These are phyloP conservation scores for Phaseolus coccineus DNA, from an alignment of 331 rosid genomes.

Conservation along the genomic window DNA sequence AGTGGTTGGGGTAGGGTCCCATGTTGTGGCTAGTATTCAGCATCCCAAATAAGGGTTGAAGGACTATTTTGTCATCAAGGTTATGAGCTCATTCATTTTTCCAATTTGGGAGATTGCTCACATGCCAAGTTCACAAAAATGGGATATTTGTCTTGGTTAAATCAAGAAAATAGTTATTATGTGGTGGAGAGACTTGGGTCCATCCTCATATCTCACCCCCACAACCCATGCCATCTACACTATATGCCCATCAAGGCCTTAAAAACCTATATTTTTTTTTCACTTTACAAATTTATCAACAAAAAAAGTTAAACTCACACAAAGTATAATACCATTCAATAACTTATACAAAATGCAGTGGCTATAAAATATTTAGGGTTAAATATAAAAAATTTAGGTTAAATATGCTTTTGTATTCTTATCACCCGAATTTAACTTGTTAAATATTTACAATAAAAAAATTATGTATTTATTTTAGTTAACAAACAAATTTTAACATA, in stretches of 20 bases:
- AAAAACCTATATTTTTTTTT: constrained; percentile 7
- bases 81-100: constrained; percentile 38
- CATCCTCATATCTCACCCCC: constrained; percentile 38
- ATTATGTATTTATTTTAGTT: too few species aligned
- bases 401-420: too few species aligned
- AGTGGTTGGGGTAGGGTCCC: constrained; percentile 48
- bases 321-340: too few species aligned
- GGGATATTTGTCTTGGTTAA: constrained; percentile 34
- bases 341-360: too few species aligned
- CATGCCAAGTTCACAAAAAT: constrained; percentile 45
- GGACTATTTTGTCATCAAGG: constrained; percentile 52
- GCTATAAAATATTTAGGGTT: too few species aligned
- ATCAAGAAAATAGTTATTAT: constrained; percentile 21
- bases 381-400: too few species aligned
- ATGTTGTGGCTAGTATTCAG: constrained; percentile 51
- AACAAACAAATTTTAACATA: too few species aligned
- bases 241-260: constrained; percentile 25
- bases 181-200: constrained; percentile 24
- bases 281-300: neutral
- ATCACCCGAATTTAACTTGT: too few species aligned
- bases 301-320: too few species aligned
- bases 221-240: constrained; percentile 42
- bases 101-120: constrained; percentile 45
- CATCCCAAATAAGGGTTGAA: constrained; percentile 40
- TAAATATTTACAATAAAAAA: too few species aligned